These are phyloP conservation scores for Phytopythium boreale DNA, from an alignment of 352 stramenopile genomes.

Conservation along the genomic window DNA sequence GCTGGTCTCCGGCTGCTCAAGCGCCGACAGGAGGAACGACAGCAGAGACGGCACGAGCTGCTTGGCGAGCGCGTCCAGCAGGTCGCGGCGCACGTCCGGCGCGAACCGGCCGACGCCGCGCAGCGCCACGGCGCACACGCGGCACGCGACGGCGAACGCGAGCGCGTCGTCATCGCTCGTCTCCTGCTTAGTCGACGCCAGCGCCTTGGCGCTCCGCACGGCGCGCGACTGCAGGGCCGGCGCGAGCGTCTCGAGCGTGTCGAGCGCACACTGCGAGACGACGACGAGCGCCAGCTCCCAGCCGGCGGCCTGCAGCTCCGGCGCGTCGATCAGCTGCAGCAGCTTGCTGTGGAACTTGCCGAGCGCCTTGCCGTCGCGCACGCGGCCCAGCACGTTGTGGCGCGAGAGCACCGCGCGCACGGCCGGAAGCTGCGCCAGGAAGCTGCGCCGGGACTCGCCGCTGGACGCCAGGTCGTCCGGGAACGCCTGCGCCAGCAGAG, in stretches of 20 bases:
- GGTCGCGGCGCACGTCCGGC: constrained; percentile 53
- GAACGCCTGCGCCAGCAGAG: constrained; percentile 68
- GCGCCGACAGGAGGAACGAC: constrained; percentile 21
- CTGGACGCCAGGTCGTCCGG: constrained; percentile 53
- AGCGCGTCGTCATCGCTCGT: constrained; percentile 23
- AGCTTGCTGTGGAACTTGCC: constrained; percentile 69
- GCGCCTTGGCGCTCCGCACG: constrained; percentile 68
- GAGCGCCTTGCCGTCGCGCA: constrained; percentile 71
- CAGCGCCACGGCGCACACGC: constrained; percentile 44
- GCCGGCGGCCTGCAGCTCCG: constrained; percentile 35
- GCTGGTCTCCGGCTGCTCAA: constrained; percentile 26
- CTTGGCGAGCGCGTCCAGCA: constrained; percentile 58
- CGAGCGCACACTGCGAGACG: constrained; percentile 53
- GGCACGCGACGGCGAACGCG: constrained; percentile 29
- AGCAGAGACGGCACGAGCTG: constrained; percentile 50
- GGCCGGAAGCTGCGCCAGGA: constrained; percentile 51
- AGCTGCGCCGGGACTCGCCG: constrained; percentile 27
- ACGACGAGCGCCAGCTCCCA: constrained; percentile 62
- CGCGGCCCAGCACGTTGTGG: constrained; percentile 74
- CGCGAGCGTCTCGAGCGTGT: constrained; percentile 50
- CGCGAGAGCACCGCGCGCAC: constrained; percentile 43
- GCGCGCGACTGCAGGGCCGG: constrained; percentile 62
- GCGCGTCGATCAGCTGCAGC: constrained; percentile 53
- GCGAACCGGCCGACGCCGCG: constrained; percentile 47
- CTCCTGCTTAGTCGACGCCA: constrained; percentile 22